phyloP scores from a whole-genome alignment of 768 basidiomycete genomes.

The Agaricus bisporus region DNA sequence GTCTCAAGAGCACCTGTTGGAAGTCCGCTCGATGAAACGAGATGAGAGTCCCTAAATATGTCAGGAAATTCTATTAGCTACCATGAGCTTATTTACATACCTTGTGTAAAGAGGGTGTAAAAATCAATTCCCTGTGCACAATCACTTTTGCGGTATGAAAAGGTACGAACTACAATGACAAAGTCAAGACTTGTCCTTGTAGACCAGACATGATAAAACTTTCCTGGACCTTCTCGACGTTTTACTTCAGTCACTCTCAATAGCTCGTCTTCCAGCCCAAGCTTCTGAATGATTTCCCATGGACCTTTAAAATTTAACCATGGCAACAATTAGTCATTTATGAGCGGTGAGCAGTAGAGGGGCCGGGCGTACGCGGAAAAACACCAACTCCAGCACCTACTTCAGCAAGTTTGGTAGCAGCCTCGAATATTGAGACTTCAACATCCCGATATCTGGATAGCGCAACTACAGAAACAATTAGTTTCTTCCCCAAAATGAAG shows the following conservation, averaged over 20 bases:
- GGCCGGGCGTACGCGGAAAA: constrained; percentile 36
- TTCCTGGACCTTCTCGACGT: constrained; percentile 37
- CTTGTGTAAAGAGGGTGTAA: constrained; percentile 49
- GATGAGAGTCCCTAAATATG: constrained; percentile 38
- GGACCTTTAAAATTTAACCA: constrained; percentile 26
- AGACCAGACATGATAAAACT: background rate
- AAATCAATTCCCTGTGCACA: constrained; percentile 47
- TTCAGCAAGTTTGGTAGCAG: constrained; percentile 41
- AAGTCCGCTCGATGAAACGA: constrained; percentile 65
- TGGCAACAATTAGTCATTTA: constrained; percentile 7
- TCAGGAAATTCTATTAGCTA: constrained; percentile 10
- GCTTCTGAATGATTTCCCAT: constrained; percentile 40
- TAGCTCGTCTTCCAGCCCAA: constrained; percentile 42
- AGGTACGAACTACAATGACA: constrained; percentile 34
- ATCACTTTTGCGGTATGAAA: constrained; percentile 59
- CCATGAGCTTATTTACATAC: constrained; percentile 24
- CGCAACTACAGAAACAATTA: constrained; percentile 25
- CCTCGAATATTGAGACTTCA: constrained; percentile 52
- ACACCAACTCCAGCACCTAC: constrained; percentile 60
- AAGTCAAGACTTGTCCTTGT: background rate
- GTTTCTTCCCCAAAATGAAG: background rate
- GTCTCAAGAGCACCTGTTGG: constrained; percentile 48
- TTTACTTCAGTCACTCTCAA: constrained; percentile 31
- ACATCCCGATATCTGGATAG: constrained; percentile 46
- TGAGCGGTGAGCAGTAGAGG: background rate